Evolutionary conservation across 495 filamentous ascomycete genomes (phyloP), one percentile per base, ranked within the genome.

Genomic region (Penicillium riverlandense): DNA sequence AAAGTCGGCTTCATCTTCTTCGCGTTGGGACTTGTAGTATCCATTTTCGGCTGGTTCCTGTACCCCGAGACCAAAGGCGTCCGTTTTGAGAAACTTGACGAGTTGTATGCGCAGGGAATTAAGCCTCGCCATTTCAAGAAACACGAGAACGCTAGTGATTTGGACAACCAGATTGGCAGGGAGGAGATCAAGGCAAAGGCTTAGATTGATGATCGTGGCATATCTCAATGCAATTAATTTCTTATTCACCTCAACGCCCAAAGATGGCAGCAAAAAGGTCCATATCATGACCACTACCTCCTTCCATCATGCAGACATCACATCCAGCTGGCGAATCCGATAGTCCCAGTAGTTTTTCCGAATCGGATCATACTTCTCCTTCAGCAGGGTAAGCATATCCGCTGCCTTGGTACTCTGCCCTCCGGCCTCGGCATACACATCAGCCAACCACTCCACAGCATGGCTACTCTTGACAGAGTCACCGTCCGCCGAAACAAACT

Each of bases 311-410:
- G 45, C 54, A 8, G 35, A 44, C 40, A 49, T 43, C 37, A 44
- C 40, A 9, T 38, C 52, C 40, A 84, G 54, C 44, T 64, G 45
- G 32, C 50, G 58, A 54, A 80, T 80, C 55, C 82, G 72, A 66
- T 89, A 95, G 54, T 85, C 78, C 92, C 94, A 98, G 65, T 96
- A 97, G 52, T 89, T 89, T 49, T 78, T 80, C 33, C 94, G 70
- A 48, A 98, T 86, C 7, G 86, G 86, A 74, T 98, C 92, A 71
- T 85, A 97, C 73, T 80, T 88, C 54, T 85, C 78, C 30, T 80
- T 85, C 48, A 98, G 66, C 44, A 95, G 58, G 33, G 77, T 76
- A 52, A 96, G 61, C 44, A 83, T 84, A 57, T 77, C 61, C 13
- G 66, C 58, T 0, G 69, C 69, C 43, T 66, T 52, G 11, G 8